Percentiles rank a stretch among this genome's conserved stretches.
Conservation (phyloP, 495 filamentous ascomycete species). For the Alectoria sarmentosa region DNA sequence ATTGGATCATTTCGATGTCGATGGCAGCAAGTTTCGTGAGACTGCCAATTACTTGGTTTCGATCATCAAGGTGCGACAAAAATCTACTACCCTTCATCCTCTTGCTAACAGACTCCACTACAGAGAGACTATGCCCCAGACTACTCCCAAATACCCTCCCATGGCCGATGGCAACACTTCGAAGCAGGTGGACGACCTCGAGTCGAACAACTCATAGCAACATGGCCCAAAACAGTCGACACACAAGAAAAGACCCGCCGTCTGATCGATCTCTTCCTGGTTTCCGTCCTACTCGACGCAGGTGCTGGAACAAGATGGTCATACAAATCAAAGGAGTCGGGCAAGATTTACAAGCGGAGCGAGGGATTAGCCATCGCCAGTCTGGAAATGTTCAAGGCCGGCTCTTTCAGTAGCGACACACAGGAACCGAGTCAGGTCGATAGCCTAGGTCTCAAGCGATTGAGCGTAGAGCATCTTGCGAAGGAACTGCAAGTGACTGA, state of each 20-base stretch:
- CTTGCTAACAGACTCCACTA: slow-evolving; percentile 20
- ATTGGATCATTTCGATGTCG: slow-evolving; percentile 85
- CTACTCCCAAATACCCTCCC: slow-evolving; percentile 70
- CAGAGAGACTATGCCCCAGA: slow-evolving; percentile 86
- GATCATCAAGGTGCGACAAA: slow-evolving; percentile 78
- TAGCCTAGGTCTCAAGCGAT: slow-evolving; percentile 63
- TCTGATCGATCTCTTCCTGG: slow-evolving; percentile 60
- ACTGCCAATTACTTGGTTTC: slow-evolving; percentile 89
- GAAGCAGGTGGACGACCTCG: slow-evolving; percentile 60
- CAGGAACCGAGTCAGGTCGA: slow-evolving; percentile 85
- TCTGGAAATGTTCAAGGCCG: slow-evolving; percentile 95
- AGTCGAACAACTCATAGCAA: slow-evolving; percentile 57
- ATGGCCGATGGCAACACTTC: slow-evolving; percentile 68
- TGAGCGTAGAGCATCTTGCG: slow-evolving; percentile 68
- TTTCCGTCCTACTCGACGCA: slow-evolving; percentile 62
- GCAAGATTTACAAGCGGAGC: slow-evolving; percentile 73
- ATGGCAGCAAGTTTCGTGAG: slow-evolving; percentile 78
- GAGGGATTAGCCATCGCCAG: slow-evolving; percentile 92
- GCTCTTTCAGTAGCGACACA: slow-evolving; percentile 80
- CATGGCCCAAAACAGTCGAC: slow-evolving; percentile 56
- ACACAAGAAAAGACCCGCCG: slow-evolving; percentile 55
- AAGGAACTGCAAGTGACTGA: slow-evolving; percentile 78
- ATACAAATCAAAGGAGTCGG: slow-evolving; percentile 87
- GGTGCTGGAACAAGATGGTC: slow-evolving; percentile 63
- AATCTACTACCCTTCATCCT: background rate